Evolutionary conservation across 768 basidiomycete genomes (phyloP), one percentile per base, ranked within the genome.

Genomic region (Tephrocybe rancida): DNA sequence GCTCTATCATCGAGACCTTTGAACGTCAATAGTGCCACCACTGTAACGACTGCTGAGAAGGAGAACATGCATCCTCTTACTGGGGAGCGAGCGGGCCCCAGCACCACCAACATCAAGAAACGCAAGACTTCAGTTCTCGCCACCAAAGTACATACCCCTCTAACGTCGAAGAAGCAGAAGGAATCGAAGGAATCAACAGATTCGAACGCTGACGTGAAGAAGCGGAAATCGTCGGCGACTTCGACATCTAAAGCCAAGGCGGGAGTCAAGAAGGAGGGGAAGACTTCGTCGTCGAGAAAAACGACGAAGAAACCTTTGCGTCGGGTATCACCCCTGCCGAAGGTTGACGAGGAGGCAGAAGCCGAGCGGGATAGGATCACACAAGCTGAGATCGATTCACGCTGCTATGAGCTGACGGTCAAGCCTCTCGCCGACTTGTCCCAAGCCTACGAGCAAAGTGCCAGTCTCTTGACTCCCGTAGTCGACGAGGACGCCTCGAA

Each of bases 41-140:
- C 72, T 54, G 67, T 74, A 4, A 66, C 69, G 22, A 68, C 75
- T 32, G 61, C 74, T 35, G 87, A 90, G 74, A 92, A 92, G 77
- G 90, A 92, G 71, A 92, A 92, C 65, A 74, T 85, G 39, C 79
- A 91, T 67, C 90, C 90, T 41, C 57, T 86, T 61, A 91, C 90
- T 3, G 90, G 90, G 5, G 78, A 81, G 54, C 83, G 81, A 32
- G 69, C 84, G 2, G 79, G 73, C 30, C 63, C 76, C 16, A 62
- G 72, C 14, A 58, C 59, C 1, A 60, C 58, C 5, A 63, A 56
- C 50, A 67, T 70, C 16, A 88, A 88, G 73, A 88, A 88, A 65
- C 80, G 87, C 55, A 88, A 88, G 66, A 85, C 82, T 0, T 70
- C 68, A 42, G 81, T 79, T 0, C 81, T 88, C 44, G 72, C 79